Base-by-base conservation (phyloP, 441 rosid genomes). In the Lagerstroemia fauriei region DNA sequence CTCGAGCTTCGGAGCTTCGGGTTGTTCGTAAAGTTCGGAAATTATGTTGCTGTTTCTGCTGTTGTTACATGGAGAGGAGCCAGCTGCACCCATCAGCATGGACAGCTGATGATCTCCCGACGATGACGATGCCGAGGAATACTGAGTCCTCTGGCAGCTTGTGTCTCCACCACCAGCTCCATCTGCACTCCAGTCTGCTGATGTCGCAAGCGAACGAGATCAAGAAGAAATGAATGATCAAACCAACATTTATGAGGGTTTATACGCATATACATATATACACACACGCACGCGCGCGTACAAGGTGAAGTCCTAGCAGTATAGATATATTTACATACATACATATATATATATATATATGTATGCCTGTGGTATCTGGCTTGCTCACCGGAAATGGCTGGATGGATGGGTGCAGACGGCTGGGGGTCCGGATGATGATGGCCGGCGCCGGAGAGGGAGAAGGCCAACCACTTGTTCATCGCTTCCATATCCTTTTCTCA, bases 161-260 rank as follows among this genome's bases (percentile, higher is more conserved):
- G 25, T 25, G 24, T 69, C 73, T 32, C 34, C 46, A 20, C 85
- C 88, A 20, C 84, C 88, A 29, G 84, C 71, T 73, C 90, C 85
- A 87, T 90, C 91, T 87, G 88, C 87, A 77, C 87, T 88, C 95
- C 95, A 95, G 88, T 90, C 98, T 93, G 89, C 98, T 93, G 89
- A 78, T 32, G 8, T 22, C 17, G 46, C 57, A 51, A 12, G 27
- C 18, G 24, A 18, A 69, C 46, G 41, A 66, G 71, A 3, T 66
- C 41, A 66, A 66, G 71, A 24, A 17, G 41, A 44, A 27, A 17
- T 32, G n/a, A 77, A 61, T 61, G 68, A 61, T 9, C 13, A 9
- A 22, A 61, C 7, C 9, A 25, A 9, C 44, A 38, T 38, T 38
- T 25, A 24, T 7, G 11, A 25, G 27, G 13, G 9, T 66, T 7